Percentiles rank a stretch among this genome's conserved stretches.
phyloP scores from a whole-genome alignment of 2,329 filamentous ascomycete species.

The Paramyrothecium sp. region DNA sequence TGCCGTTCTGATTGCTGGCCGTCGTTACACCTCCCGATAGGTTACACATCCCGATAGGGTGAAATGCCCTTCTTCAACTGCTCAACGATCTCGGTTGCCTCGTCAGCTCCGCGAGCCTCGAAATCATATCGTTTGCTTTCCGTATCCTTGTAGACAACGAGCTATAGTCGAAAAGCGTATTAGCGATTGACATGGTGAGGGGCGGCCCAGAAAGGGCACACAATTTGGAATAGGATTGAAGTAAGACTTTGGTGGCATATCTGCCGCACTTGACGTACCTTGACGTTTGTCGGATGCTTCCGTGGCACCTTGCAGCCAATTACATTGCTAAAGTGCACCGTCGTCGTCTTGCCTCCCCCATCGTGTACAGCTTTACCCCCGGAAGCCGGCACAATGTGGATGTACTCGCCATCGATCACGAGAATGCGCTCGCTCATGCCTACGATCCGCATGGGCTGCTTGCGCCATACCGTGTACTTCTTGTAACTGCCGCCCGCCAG shows the following conservation, averaged over 20 bases:
- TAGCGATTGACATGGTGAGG: too few relatives aligned
- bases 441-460: conserved; percentile 79
- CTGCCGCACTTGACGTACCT: conserved; percentile 47
- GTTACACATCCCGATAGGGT: conserved; percentile 58
- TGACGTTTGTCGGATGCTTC: conserved; percentile 78
- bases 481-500: conserved; percentile 62
- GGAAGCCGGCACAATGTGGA: conserved; percentile 76
- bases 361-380: conserved; percentile 65
- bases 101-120: conserved; percentile 68
- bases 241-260: not conserved
- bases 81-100: conserved; percentile 75
- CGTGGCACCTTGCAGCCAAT: conserved; percentile 79
- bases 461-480: conserved; percentile 77
- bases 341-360: conserved; percentile 68
- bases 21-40: conserved; percentile 33
- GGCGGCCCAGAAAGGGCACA: too few relatives aligned
- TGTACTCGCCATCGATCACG: conserved; percentile 81
- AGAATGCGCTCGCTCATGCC: conserved; percentile 73
- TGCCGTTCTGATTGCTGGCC: too few relatives aligned
- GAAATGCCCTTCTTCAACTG: conserved; percentile 77
- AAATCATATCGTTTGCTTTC: conserved; percentile 85
- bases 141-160: conserved; percentile 71
- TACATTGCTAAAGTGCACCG: conserved; percentile 79
- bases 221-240: too few relatives aligned
- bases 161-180: conserved; percentile 31